Evolutionary conservation across 1,139 yeast genomes (phyloP), one percentile per base, ranked within the genome.

Genomic region (Lodderomyces parapsilosis): DNA sequence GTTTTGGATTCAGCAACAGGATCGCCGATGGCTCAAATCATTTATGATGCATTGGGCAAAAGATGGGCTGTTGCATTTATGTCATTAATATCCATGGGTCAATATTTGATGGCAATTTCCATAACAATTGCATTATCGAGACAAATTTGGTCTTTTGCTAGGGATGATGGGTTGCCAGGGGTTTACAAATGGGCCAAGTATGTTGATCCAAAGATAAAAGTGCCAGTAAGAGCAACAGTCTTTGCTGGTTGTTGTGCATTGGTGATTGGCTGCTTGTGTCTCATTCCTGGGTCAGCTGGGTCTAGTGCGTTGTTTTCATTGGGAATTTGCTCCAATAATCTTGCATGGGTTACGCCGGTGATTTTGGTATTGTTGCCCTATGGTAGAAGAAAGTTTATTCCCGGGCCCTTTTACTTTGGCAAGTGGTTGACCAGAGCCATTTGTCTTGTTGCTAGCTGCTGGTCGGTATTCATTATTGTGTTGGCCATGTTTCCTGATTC

Each of bases 1-100:
- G 67, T 81, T 25, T 54, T 80, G 41, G 57, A 49, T 9, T 60
- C 80, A 4, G 63, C 63, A 8, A 71, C 74, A 41, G 84, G 83
- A 14, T 74, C 74, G 47, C 79, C 81, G 22, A 68, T 81, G 64
- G 89, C 93, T 11, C 89, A 83, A 61, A 72, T 85, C 42, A 69
- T 83, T 47, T 74, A 67, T 55, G 83, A 85, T 58, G 74, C 83
- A 1, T 66, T 85, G 45, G 93, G 93, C 33, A 80, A 79, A 55
- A 67, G 71, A 40, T 84, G 90, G 88, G 82, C 89, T 2, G 71
- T 79, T 54, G 83, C 81, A 0, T 77, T 83, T 43, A 80, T 81
- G 83, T 57, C 78, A 1, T 57, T 81, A 39, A 78, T 80, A 54
- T 80, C 83, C 2, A 62, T 72, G 51, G 82, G 84, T 41, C 86